A percentile compares a stretch with the other conserved stretches of the same genome.
Evolutionary conservation across 2,329 filamentous ascomycete species (phyloP).

Genomic region (Stagonosporopsis vannaccii): DNA sequence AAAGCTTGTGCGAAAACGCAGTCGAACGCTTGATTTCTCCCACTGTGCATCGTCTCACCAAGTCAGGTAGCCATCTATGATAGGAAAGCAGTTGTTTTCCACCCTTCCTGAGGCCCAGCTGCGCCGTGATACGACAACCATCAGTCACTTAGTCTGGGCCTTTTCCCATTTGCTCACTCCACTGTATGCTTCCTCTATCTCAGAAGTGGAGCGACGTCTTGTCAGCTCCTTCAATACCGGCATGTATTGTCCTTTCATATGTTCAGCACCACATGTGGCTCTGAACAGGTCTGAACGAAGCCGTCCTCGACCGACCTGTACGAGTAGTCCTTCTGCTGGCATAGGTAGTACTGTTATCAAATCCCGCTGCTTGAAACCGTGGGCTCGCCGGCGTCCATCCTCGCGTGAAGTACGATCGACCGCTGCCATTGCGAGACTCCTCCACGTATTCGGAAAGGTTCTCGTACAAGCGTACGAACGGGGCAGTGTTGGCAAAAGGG

Average conservation of each 20-base stretch:
- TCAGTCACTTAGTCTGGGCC: too few relatives aligned
- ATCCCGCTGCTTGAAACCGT: constrained; percentile 49
- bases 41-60: not conserved
- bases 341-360: constrained; percentile 51
- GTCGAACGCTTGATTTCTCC: not conserved
- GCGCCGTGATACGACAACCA: not conserved
- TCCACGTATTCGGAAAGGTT: constrained; percentile 53
- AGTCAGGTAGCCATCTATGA: not conserved
- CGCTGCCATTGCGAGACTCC: constrained; percentile 29
- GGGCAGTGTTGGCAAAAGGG: constrained; percentile 39
- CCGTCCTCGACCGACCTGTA: not conserved
- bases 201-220: not conserved
- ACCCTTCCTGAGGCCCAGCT: not conserved
- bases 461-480: constrained; percentile 53
- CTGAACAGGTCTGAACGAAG: not conserved
- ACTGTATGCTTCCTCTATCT: not conserved
- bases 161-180: not conserved
- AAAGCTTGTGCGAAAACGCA: not conserved
- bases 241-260: not conserved
- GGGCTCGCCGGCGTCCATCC: constrained; percentile 48
- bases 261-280: constrained; percentile 1
- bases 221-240: not conserved
- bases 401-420: constrained; percentile 50
- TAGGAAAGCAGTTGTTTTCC: not conserved
- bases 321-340: constrained; percentile 26